A percentile compares a stretch with the other conserved stretches of the same genome.
These are phyloP conservation scores for Mimosa pudica DNA, from an alignment of 306 rosid species.

Conservation along the genomic window DNA sequence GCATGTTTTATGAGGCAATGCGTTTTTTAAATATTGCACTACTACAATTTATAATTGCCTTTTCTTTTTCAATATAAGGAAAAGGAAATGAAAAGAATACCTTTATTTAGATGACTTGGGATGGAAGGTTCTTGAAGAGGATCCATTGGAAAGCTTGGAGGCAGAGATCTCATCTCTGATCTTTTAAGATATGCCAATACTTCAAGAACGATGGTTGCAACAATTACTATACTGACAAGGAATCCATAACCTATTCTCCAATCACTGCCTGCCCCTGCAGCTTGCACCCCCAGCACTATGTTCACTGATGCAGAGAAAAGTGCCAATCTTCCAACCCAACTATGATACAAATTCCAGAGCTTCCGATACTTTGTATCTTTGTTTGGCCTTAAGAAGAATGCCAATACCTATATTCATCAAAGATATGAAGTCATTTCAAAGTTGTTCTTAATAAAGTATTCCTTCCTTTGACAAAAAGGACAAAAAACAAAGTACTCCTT, in stretches of 20 bases:
- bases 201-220: constrained; percentile 71
- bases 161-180: constrained; percentile 53
- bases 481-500: no score
- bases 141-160: constrained; percentile 62
- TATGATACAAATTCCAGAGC: constrained; percentile 90
- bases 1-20: no score
- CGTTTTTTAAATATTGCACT: no score
- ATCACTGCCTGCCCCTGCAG: constrained; percentile 76
- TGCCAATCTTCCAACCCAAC: constrained; percentile 91
- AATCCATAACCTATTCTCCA: constrained; percentile 92
- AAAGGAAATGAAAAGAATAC: constrained; percentile 10
- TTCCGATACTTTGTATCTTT: constrained; percentile 69
- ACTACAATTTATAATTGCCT: no score
- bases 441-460: neutral
- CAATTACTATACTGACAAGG: constrained; percentile 59
- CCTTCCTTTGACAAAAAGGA: no score
- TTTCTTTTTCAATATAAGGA: no score
- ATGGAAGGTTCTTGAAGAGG: constrained; percentile 45
- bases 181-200: constrained; percentile 71
- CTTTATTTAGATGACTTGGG: constrained; percentile 41
- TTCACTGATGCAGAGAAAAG: constrained; percentile 87
- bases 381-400: constrained; percentile 78
- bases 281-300: constrained; percentile 80
- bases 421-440: constrained; percentile 28
- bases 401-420: constrained; percentile 65